A percentile compares a stretch with the other conserved stretches of the same genome.
These are phyloP conservation scores for Betula pendula DNA, from an alignment of 306 rosid genomes.

Conservation along the genomic window DNA sequence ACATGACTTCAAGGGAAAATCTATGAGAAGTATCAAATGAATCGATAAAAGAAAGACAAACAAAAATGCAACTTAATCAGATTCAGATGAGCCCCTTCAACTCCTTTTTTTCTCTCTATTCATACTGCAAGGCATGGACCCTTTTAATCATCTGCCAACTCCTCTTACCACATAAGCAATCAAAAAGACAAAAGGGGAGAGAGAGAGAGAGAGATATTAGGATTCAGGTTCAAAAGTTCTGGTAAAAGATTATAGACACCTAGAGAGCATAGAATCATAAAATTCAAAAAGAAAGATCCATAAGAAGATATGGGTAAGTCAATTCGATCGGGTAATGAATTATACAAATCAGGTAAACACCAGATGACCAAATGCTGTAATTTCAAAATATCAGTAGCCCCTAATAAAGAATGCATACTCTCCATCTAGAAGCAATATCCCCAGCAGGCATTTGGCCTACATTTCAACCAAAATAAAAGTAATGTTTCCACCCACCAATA, in stretches of 20 bases:
- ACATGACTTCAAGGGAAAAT: neutral
- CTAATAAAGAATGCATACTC: neutral
- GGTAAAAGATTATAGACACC: too few relatives aligned
- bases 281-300: too few relatives aligned
- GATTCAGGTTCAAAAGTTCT: neutral
- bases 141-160: too few relatives aligned
- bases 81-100: too few relatives aligned
- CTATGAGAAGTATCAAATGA: neutral
- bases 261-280: too few relatives aligned
- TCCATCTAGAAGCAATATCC: neutral
- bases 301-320: neutral
- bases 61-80: too few relatives aligned
- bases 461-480: constrained; percentile 11
- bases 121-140: too few relatives aligned
- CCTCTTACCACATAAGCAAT: too few relatives aligned
- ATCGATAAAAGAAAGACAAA: neutral
- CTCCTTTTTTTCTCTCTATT: neutral
- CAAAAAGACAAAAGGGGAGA: too few relatives aligned
- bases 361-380: neutral
- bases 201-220: too few relatives aligned
- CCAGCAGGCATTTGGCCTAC: constrained; percentile 1
- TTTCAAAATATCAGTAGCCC: neutral
- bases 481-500: constrained; percentile 2
- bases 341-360: too few relatives aligned
- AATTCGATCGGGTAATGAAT: too few relatives aligned